These are phyloP conservation scores for Trifolium dubium DNA, from an alignment of 306 rosid species.

Conservation along the genomic window DNA sequence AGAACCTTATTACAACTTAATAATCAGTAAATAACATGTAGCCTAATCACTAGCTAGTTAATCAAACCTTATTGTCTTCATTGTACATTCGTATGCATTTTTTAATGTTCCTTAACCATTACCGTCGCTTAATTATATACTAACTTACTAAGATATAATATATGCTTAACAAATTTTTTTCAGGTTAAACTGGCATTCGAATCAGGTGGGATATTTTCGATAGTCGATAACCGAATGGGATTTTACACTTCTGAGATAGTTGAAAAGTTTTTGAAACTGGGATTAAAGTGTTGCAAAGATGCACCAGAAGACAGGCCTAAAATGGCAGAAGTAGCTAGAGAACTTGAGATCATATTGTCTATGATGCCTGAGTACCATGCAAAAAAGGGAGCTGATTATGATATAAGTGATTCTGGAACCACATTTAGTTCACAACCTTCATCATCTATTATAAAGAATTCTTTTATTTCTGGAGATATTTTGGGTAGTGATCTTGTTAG, in stretches of 20 bases:
- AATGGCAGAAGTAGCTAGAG: slow-evolving; percentile 80
- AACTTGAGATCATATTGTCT: slow-evolving; percentile 67
- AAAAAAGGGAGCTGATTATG: slow-evolving; percentile 37
- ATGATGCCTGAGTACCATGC: slow-evolving; percentile 63
- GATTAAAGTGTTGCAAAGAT: slow-evolving; percentile 80
- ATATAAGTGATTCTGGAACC: slow-evolving; percentile 47
- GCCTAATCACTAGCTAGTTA: too few relatives aligned
- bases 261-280: slow-evolving; percentile 61
- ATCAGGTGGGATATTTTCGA: slow-evolving; percentile 59
- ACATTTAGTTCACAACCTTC: slow-evolving; percentile 52
- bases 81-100: not conserved
- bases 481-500: slow-evolving; percentile 82
- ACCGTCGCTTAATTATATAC: not conserved
- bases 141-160: not conserved
- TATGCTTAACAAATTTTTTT: not conserved
- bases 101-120: not conserved
- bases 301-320: slow-evolving; percentile 78
- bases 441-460: slow-evolving; percentile 58
- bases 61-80: not conserved
- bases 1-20: too few relatives aligned
- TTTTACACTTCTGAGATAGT: slow-evolving; percentile 66
- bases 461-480: slow-evolving; percentile 56
- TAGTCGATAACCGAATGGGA: slow-evolving; percentile 70
- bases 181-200: slow-evolving; percentile 67
- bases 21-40: too few relatives aligned